Base-by-base conservation (phyloP, 148 eudicot species). In the Drosera capensis region DNA sequence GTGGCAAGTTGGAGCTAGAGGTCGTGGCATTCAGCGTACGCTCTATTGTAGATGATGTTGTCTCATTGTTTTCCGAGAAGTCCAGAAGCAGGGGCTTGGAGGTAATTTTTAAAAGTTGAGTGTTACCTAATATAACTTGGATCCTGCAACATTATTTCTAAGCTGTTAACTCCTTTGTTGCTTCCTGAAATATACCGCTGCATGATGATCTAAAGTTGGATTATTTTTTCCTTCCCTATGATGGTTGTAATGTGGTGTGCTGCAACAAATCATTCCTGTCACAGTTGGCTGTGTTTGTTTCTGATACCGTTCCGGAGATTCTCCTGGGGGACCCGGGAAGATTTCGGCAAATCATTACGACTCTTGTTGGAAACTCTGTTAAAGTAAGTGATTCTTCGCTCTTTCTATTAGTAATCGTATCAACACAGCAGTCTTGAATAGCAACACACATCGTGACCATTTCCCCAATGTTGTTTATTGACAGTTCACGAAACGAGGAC, bases 311-410 rank as follows among this genome's bases (percentile, higher is more conserved):
- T 45, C 87, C 87, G 39, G 65, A 72, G 25, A 52, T 75, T 25
- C 63, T 79, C 43, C 55, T 75, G 56, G 87, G 87, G n/a, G 87
- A 79, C 52, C 82, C 87, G 0, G 82, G 87, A 58, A 58, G 87
- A 40, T 75, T 79, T 58, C 60, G 82, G 14, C 87, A 79, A 45
- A 80, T 79, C 31, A 64, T 79, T 17, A 75, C 79, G 37, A 79
- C 75, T 62, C 82, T 79, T 5, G 82, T 79, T 14, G 82, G 82
- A 8, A 79, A 79, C 60, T 79, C 87, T 3, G 73, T 79, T 56
- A 79, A 79, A 71, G 86, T 79, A 56, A 66, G 86, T 60, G 35
- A 13, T 3, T 17, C 15, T 25, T 39, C 48, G 31, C 25, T 28
- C 44, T 14, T 23, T 49, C 14, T 13, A 12, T 36, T 45, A 5